Evolutionary conservation across 805 yeast species (phyloP), one percentile per base, ranked within the genome.

Genomic region (Wickerhamiella brachini): DNA sequence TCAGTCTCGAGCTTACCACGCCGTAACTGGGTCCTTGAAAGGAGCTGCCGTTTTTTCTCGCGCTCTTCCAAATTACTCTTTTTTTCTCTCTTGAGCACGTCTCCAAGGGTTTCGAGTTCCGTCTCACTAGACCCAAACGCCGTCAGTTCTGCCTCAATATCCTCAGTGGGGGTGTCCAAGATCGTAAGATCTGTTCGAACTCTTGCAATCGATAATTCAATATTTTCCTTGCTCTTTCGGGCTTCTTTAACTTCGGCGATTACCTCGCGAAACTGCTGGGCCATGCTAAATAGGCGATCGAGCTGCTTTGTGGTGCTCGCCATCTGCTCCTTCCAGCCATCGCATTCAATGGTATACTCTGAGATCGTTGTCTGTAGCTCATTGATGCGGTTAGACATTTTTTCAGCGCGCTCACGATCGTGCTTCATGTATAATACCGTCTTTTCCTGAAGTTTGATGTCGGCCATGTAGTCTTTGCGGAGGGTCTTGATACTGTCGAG

Each of bases 191-290:
- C 68, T 0, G 65, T 56, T n/a, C 64, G 63, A 3, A 86, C 62
- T 45, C 85, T 70, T 9, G 65, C 64, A 3, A 79, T 71, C 54
- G 81, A 85, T 17, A 75, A 78, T 1, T 58, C 54, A 3, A 78
- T 62, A 1, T 78, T 70, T 9, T 60, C 60, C 52, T 71, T 69
- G 46, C 74, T 73, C 48, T 76, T 77, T 37, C 70, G 68, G 45
- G 83, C 62, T 48, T 76, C 78, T 41, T 83, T 85, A 21, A 80
- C 65, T 54, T 77, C 77, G 26, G 83, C 79, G 20, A 89, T 62
- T 0, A 80, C 77, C 53, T 79, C 73, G 62, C 87, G 95, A 62
- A 82, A 89, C 52, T 83, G 83, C 62, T 86, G 95, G 60, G 86
- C 85, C 1, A 85, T 73, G 47, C 78, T 77, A 65, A 87, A 88